These are phyloP conservation scores for Paramecium pentaurelia DNA, from an alignment of 73 alveolate species.

Conservation along the genomic window DNA sequence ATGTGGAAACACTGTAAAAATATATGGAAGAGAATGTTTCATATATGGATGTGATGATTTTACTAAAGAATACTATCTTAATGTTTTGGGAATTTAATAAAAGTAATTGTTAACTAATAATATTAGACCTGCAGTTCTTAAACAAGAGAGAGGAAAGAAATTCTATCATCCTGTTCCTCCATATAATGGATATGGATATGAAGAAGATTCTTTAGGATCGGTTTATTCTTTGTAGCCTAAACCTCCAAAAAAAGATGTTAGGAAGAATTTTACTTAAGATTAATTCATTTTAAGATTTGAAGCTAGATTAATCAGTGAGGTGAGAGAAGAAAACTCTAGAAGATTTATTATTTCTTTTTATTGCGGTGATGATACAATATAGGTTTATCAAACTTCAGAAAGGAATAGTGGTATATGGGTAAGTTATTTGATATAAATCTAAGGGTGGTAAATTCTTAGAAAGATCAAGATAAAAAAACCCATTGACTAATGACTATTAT, in stretches of 20 bases:
- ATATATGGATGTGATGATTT: conserved; percentile 92
- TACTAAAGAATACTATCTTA: conserved; percentile 91
- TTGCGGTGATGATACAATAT: conserved; percentile 93
- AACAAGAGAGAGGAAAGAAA: conserved; percentile 73
- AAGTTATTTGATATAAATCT: too few relatives aligned
- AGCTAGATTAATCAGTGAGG: conserved; percentile 82
- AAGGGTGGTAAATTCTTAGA: too few relatives aligned
- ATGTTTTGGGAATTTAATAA: conserved; percentile 75
- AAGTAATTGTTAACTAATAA: neutral
- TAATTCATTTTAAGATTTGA: conserved; percentile 91
- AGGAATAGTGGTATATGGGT: too few relatives aligned
- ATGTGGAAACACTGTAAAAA: conserved; percentile 79
- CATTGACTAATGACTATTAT: neutral
- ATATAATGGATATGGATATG: conserved; percentile 92
- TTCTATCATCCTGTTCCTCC: conserved; percentile 89
- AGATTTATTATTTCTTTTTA: conserved; percentile 87
- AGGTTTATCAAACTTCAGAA: conserved; percentile 83
- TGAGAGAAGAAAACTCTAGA: conserved; percentile 91
- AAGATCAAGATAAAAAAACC: too few relatives aligned
- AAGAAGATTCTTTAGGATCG: conserved; percentile 91
- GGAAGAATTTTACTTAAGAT: conserved; percentile 87
- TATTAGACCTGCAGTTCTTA: conserved; percentile 67
- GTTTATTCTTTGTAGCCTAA: conserved; percentile 84
- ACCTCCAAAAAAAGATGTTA: conserved; percentile 71
- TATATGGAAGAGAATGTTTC: conserved; percentile 87